phyloP scores from a whole-genome alignment of 2,329 filamentous ascomycete genomes.

The Raffaelea deltoideospora region DNA sequence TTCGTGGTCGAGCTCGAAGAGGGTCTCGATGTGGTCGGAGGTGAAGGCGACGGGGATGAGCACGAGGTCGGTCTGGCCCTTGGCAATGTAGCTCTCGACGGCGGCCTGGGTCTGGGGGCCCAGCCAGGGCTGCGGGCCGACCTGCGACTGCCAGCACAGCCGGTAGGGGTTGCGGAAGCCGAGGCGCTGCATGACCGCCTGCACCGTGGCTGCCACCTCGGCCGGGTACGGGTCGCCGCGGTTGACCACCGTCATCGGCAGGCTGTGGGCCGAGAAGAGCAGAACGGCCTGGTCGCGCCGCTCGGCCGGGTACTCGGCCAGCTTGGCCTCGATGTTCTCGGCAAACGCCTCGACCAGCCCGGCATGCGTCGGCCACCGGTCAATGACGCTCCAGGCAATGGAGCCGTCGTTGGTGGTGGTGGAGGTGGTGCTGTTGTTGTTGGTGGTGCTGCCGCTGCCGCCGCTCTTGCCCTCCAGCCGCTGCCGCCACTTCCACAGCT shows the following conservation, averaged over 20 bases:
- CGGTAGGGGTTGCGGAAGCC: constrained; percentile 83
- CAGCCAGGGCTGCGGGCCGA: constrained; percentile 88
- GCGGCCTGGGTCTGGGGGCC: constrained; percentile 85
- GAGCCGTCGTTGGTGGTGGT: constrained; percentile 36
- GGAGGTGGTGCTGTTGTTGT: constrained; percentile 8
- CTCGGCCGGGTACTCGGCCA: constrained; percentile 72
- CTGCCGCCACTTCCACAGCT: constrained; percentile 94
- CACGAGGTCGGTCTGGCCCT: constrained; percentile 81
- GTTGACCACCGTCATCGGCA: constrained; percentile 97
- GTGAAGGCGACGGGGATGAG: constrained; percentile 95
- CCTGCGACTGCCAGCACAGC: constrained; percentile 95
- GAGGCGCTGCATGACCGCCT: constrained; percentile 89
- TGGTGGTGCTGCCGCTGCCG: constrained; percentile 23
- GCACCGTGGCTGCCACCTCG: constrained; percentile 89
- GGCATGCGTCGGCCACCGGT: constrained; percentile 86
- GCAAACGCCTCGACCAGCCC: constrained; percentile 88
- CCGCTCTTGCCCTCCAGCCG: constrained; percentile 63
- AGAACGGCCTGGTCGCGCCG: constrained; percentile 67
- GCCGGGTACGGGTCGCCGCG: constrained; percentile 88
- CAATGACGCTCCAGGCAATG: constrained; percentile 94
- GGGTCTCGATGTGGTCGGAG: constrained; percentile 95
- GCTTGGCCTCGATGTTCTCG: constrained; percentile 73
- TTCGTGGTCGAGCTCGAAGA: constrained; percentile 87
- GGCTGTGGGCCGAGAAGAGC: constrained; percentile 85
- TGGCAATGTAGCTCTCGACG: constrained; percentile 75